Base-by-base conservation (phyloP, 2,329 filamentous ascomycete genomes). In the Aspergillus sp. region DNA sequence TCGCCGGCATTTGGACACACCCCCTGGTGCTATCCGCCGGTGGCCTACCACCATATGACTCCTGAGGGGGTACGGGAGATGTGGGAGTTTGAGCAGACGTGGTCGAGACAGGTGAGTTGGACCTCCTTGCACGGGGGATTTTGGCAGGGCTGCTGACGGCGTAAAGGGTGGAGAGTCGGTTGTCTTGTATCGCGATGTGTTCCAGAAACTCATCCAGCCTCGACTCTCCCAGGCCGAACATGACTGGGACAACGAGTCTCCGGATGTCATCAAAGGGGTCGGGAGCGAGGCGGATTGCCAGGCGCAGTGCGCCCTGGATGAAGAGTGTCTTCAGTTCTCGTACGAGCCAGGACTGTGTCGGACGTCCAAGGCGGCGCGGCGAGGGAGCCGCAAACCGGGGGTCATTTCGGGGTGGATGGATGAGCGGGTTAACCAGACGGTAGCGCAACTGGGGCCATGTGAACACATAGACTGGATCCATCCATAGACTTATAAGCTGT, bases 21-120 rank as follows among this genome's bases (percentile, higher is more conserved):
- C 14, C 61, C 63, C n/a, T 67, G 64, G 63, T 67, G 64, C 47
- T 54, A 58, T 55, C 63, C 62, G 6, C 57, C 59, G 20, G 52
- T 63, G n/a, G 62, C 64, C 2, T 67, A 62, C 45, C 64, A 67
- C 38, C 63, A 66, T 36, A 67, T 67, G 65, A 62, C 56, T 9
- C 58, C 59, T 1, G 32, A 53, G 21, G 64, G 65, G 51, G 59
- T 67, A 19, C 52, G 59, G 41, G 49, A 43, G 14, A 58, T 66
- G 42, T 64, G 56, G 49, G 34, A 54, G 4, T 65, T 67, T 51
- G 64, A 65, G 25, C 54, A 57, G 45, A 45, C 57, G 45, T 67
- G 64, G 64, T 62, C 7, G 9, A 11, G 16, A 17, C 10, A 40
- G 29, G 29, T 32, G 29, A 32, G 29, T 13, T 32, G 7, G 6